Base-by-base conservation (phyloP, 169 alveolate species). In the Neospora caninum region DNA sequence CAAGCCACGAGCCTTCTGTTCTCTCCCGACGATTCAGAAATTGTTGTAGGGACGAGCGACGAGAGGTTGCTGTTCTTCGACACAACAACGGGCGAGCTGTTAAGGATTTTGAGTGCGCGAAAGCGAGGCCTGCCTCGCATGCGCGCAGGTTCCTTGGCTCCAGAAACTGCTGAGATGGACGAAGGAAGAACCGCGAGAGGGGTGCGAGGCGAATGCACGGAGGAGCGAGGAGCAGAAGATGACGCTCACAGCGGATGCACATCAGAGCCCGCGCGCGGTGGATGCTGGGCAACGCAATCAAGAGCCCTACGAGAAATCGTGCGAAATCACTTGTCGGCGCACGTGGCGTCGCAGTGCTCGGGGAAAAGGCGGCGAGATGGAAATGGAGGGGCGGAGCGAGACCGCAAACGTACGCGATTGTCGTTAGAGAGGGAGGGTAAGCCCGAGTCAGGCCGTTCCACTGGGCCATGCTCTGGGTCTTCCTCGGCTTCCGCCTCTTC, bases 31-130 rank as follows among this genome's bases (percentile, higher is more conserved):
- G 84, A 36, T 9, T 34, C 49, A 34, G 84, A 73, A n/a, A 18
- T 73, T 10, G 45, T 73, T 0, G 45, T 73, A n/a, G 39, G 84
- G 0, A 73, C 84, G 42, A 73, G 84, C 84, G 42, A 31, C 39
- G 84, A 73, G 42, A 31, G 84, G 84, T 43, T 73, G 9, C 42
- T 73, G 84, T 73, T 73, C 43, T 73, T 73, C 43, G 84, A 73
- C n/a, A 2, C 84, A 9, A 36, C 43, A 0, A 73, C 84, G 41
- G 84, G 84, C 10, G 84, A 73, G 43, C 43, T 73, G 42, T 0
- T 31, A 43, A 22, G 84, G 42, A 43, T 73, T 31, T n/a, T 73
- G 84, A 31, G n/a, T 18, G 0, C 84, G 9, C 84, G 42, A n/a
- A 18, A n/a, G 25, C 84, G 84, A 16, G 84, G n/a, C 36, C 41